Percentiles rank a stretch among this genome's conserved stretches.
These are phyloP conservation scores for Oehlia diaphana DNA, from an alignment of 192 early-diverging fungal species.

Conservation along the genomic window DNA sequence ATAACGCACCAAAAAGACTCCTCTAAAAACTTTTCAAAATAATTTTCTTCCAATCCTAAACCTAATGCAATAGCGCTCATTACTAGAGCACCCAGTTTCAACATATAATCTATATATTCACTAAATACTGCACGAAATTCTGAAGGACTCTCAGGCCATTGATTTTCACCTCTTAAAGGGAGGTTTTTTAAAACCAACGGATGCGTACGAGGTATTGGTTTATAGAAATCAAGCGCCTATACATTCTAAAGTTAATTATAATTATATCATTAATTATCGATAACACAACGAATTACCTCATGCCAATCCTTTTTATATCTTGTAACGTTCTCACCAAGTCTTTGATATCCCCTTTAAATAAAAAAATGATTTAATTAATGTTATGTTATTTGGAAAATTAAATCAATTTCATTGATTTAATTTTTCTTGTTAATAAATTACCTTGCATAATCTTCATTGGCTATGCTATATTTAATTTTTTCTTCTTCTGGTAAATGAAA, in stretches of 20 bases:
- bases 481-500: constrained; percentile 37
- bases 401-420: background rate
- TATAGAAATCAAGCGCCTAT: constrained; percentile 45
- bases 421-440: background rate
- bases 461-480: constrained; percentile 41
- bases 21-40: constrained; percentile 31
- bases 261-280: background rate
- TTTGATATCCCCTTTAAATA: constrained; percentile 46
- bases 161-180: constrained; percentile 46
- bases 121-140: constrained; percentile 39
- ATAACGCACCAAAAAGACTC: constrained; percentile 37
- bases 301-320: constrained; percentile 51
- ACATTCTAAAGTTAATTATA: background rate
- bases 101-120: constrained; percentile 44
- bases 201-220: constrained; percentile 36
- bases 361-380: background rate
- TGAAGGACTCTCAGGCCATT: constrained; percentile 29
- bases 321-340: constrained; percentile 54
- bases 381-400: too few species aligned
- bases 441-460: constrained; percentile 45
- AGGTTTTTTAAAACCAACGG: constrained; percentile 20
- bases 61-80: constrained; percentile 55
- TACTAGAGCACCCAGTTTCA: constrained; percentile 32
- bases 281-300: constrained; percentile 34
- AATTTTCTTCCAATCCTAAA: constrained; percentile 45